A percentile compares a stretch with the other conserved stretches of the same genome.
Evolutionary conservation across 306 rosid genomes (phyloP).

Genomic region (Rosa chinensis): DNA sequence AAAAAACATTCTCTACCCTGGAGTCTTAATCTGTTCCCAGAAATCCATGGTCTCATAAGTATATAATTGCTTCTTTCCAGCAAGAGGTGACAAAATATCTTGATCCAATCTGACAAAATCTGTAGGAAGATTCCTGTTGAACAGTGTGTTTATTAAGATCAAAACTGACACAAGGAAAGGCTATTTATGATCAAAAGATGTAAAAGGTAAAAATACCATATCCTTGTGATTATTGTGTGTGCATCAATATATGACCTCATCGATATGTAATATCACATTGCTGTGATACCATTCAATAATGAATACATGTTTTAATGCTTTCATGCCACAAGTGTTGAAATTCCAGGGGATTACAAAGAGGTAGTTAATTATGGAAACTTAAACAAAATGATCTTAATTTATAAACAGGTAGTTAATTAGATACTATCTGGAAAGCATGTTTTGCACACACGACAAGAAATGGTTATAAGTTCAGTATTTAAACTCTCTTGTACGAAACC

Average conservation of each 20-base stretch:
- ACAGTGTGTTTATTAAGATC: not conserved
- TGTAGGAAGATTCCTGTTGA: constrained; percentile 66
- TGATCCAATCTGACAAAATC: constrained; percentile 95
- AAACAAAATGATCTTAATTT: not conserved
- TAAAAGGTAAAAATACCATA: constrained; percentile 19
- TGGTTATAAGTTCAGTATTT: not conserved
- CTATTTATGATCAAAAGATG: not conserved
- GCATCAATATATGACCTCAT: not conserved
- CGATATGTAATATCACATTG: not conserved
- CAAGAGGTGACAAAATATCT: constrained; percentile 96
- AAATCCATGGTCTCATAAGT: constrained; percentile 84
- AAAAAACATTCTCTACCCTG: constrained; percentile 55
- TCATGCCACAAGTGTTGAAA: not conserved
- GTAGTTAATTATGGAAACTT: not conserved
- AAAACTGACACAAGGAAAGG: constrained; percentile 18
- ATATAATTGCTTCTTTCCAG: constrained; percentile 89
- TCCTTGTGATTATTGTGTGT: not conserved
- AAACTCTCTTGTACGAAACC: not conserved
- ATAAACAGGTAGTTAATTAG: not conserved
- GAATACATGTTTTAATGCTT: not conserved
- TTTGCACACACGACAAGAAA: not conserved
- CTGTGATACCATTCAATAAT: not conserved
- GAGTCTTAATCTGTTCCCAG: constrained; percentile 99
- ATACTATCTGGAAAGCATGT: not conserved
- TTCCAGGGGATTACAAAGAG: constrained; percentile 1